These are phyloP conservation scores for Dendrostoma leiphaemia DNA, from an alignment of 2,329 filamentous ascomycete genomes.

Conservation along the genomic window DNA sequence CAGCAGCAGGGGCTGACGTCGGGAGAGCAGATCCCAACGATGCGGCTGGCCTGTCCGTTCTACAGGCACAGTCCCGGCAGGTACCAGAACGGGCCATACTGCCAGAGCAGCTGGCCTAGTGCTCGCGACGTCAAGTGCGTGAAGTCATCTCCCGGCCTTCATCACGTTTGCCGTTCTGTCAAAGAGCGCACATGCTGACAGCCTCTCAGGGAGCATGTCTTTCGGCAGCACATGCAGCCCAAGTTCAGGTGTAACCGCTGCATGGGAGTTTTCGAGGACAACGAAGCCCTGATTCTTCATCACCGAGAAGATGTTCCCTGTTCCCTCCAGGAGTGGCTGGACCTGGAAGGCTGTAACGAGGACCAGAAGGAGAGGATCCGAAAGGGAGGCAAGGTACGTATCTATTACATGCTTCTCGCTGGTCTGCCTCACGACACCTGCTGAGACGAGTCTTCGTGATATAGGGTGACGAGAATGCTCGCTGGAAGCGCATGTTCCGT, in stretches of 20 bases:
- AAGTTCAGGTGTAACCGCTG: slow-evolving; percentile 27
- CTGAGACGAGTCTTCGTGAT: background rate
- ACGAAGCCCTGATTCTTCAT: slow-evolving; percentile 23
- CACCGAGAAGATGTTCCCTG: slow-evolving; percentile 29
- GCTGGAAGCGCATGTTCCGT: slow-evolving; percentile 15
- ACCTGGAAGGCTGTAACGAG: slow-evolving; percentile 44
- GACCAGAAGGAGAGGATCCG: slow-evolving; percentile 30
- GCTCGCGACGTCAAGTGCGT: slow-evolving; percentile 16
- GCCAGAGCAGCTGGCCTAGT: slow-evolving; percentile 13
- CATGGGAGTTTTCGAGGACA: slow-evolving; percentile 23
- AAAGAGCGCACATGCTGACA: background rate
- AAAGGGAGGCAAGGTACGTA: slow-evolving; percentile 20
- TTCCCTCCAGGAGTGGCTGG: slow-evolving; percentile 42
- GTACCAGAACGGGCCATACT: slow-evolving; percentile 12
- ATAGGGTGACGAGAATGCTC: slow-evolving; percentile 13
- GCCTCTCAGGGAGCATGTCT: slow-evolving; percentile 26
- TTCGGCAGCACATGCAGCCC: slow-evolving; percentile 24
- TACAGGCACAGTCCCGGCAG: slow-evolving; percentile 4
- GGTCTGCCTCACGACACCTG: background rate
- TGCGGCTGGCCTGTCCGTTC: slow-evolving; percentile 15
- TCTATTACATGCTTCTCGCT: slow-evolving; percentile 10
- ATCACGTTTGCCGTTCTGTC: background rate
- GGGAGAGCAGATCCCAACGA: background rate
- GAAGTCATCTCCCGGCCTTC: background rate
- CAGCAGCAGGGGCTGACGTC: background rate